These are phyloP conservation scores for Vaccinium macrocarpon DNA, from an alignment of 148 eudicot genomes.

Conservation along the genomic window DNA sequence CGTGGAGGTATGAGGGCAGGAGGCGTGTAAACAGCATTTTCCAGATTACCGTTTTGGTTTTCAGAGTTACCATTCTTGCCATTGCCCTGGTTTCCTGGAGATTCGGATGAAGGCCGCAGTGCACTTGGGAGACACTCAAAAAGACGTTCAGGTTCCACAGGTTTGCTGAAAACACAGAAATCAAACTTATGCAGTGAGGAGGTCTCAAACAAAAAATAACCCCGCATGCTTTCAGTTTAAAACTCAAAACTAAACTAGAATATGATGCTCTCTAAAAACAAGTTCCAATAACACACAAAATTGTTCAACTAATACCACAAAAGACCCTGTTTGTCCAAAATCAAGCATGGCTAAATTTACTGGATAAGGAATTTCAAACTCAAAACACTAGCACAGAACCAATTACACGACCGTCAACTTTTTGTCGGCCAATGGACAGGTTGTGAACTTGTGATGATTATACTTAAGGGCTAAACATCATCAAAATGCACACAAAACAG, in stretches of 20 bases:
- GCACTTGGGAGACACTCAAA: conserved; percentile 93
- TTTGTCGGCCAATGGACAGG: background rate
- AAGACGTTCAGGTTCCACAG: conserved; percentile 94
- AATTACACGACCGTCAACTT: background rate
- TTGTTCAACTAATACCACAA: background rate
- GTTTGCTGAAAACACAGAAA: conserved; percentile 57
- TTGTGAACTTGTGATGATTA: background rate
- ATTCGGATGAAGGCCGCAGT: conserved; percentile 81
- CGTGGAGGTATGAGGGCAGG: conserved; percentile 87
- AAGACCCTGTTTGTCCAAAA: background rate
- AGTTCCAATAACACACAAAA: background rate
- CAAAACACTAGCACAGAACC: background rate
- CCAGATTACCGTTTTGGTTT: conserved; percentile 39
- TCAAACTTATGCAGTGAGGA: background rate
- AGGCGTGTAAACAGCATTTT: conserved; percentile 85
- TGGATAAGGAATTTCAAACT: conserved; percentile 1
- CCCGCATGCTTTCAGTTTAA: background rate
- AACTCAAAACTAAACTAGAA: background rate
- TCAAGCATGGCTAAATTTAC: background rate
- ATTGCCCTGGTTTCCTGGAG: conserved; percentile 56
- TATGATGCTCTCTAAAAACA: background rate
- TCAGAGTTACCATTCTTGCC: conserved; percentile 62
- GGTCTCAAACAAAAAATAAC: background rate
- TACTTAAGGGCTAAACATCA: background rate
- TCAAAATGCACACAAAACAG: background rate